Conservation (phyloP, 1,284 basidiomycete species). For the Psilocybe mexicana region DNA sequence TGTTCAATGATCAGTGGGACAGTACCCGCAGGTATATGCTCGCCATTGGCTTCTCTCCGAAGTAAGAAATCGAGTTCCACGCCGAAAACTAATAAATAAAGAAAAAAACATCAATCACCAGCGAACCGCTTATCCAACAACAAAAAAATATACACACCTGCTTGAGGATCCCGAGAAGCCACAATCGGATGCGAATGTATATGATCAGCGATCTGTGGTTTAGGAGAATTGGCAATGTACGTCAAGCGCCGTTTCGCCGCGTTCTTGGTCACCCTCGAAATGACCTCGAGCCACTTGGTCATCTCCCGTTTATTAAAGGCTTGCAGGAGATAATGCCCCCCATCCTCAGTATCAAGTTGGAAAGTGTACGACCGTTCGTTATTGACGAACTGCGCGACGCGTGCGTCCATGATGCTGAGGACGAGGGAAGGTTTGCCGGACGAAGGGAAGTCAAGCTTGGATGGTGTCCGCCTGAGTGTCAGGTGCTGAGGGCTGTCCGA, state of each 20-base stretch:
- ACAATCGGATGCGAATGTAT: constrained; percentile 51
- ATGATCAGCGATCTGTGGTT: constrained; percentile 70
- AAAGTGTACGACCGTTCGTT: constrained; percentile 80
- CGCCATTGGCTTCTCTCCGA: constrained; percentile 57
- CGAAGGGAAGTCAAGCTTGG: constrained; percentile 72
- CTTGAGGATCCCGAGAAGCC: constrained; percentile 55
- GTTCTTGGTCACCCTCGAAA: constrained; percentile 66
- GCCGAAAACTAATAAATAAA: constrained; percentile 63
- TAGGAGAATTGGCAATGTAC: constrained; percentile 71
- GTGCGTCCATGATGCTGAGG: constrained; percentile 70
- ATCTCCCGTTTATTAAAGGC: constrained; percentile 67
- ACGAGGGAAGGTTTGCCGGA: constrained; percentile 71
- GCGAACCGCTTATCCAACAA: not conserved
- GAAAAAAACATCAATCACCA: constrained; percentile 6
- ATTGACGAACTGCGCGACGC: constrained; percentile 68
- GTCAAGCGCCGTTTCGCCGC: constrained; percentile 79
- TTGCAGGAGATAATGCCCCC: constrained; percentile 78
- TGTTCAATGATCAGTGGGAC: constrained; percentile 66
- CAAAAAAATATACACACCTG: constrained; percentile 47
- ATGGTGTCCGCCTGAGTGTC: constrained; percentile 56
- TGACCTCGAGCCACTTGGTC: constrained; percentile 72
- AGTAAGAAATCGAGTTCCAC: constrained; percentile 71
- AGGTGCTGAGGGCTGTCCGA: constrained; percentile 51
- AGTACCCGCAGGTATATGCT: constrained; percentile 51
- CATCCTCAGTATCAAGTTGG: constrained; percentile 82